Evolutionary conservation across 2,329 filamentous ascomycete species (phyloP), one percentile per base, ranked within the genome.

Genomic region (Calonectria ilicicola): DNA sequence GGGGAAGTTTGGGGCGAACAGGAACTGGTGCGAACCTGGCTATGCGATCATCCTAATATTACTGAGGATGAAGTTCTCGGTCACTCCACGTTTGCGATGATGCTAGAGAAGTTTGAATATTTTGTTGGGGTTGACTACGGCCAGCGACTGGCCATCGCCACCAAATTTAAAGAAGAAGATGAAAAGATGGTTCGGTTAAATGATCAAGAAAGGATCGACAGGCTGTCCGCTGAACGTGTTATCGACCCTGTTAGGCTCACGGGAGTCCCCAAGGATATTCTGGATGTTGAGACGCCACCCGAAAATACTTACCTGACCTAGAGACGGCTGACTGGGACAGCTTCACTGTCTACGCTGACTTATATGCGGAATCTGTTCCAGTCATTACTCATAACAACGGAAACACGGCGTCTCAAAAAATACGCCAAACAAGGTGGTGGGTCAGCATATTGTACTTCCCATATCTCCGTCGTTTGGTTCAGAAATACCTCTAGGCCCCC

Each of bases 1-100:
- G 80, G 72, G 0, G 77, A 81, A 23, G 75, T 82, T 0, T 78
- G 80, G 10, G 79, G 77, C 0, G 79, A 81, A 70, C 76, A 75
- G 27, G 75, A 78, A 27, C 67, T 78, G 0, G 76, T 68, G 65
- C 67, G 76, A n/a, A 65, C 60, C 0, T 67, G 53, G 46, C 27
- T 65, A 0, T 46, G 65, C 12, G 58, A 67, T 12, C 35, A 47
- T 29, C 53, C 58, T 49, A 29, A 67, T 49, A 15, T 32, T 15
- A 5, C 17, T 53, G 1, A 58, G 12, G 23, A 46, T 23, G 7
- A 5, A 19, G 44, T 46, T 17, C 32, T 35, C 14, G 46, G 58
- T 0, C 35, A 64, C 0, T 51, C 42, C 4, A 38, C 58, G 1
- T 44, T 42, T 0, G 10, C 1, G 2, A 40, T 75, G 12, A 35